Evolutionary conservation across 345 rosid genomes (phyloP).

Genomic region (Rhodomyrtus tomentosa): DNA sequence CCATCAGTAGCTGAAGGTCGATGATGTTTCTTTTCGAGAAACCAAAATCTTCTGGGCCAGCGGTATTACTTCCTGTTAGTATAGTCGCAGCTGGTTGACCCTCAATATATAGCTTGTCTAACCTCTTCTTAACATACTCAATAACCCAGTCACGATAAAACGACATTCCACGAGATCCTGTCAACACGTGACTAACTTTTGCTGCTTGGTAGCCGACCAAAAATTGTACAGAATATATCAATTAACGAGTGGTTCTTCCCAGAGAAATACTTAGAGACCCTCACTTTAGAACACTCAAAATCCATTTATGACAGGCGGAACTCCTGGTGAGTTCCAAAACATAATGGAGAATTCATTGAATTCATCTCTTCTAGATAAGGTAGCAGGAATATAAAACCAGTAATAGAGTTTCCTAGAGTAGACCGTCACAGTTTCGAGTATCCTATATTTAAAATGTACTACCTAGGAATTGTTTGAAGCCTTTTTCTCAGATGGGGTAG

Average conservation of each 20-base stretch:
- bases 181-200: not conserved
- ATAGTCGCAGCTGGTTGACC: not conserved
- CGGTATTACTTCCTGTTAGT: not conserved
- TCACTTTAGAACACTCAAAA: not conserved
- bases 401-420: not conserved
- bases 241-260: not conserved
- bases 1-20: not conserved
- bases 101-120: not conserved
- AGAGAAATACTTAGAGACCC: not conserved
- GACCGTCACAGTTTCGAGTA: not conserved
- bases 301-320: not conserved
- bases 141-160: not conserved
- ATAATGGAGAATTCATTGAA: not conserved
- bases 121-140: not conserved
- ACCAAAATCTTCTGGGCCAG: not conserved
- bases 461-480: not conserved
- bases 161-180: not conserved
- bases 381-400: not conserved
- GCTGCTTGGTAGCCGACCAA: not conserved
- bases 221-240: not conserved
- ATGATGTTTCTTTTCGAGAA: not conserved
- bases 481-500: not conserved
- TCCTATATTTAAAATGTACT: not conserved
- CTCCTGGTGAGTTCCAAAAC: not conserved
- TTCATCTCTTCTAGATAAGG: not conserved